A percentile compares a stretch with the other conserved stretches of the same genome.
These are phyloP conservation scores for Bruguiera hainesii DNA, from an alignment of 441 rosid genomes.

Conservation along the genomic window DNA sequence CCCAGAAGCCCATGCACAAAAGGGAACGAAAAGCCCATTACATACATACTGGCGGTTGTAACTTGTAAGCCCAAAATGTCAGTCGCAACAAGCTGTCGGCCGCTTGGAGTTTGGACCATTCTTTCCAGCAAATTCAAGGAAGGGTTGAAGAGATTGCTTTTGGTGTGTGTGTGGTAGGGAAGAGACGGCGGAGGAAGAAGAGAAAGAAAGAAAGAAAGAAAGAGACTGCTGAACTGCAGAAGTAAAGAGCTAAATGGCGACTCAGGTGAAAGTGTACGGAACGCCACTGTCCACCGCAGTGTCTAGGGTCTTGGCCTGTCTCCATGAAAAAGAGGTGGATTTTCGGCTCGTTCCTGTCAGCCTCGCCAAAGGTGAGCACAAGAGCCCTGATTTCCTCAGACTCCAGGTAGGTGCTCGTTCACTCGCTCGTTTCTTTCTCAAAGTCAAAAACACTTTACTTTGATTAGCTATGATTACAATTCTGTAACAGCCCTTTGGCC, in stretches of 20 bases:
- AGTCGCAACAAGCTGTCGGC: no score
- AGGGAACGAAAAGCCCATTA: no score
- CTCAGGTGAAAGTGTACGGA: slow-evolving; percentile 61
- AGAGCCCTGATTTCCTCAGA: slow-evolving; percentile 55
- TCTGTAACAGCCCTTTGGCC: slow-evolving; percentile 58
- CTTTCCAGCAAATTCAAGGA: no score
- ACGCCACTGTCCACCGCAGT: slow-evolving; percentile 62
- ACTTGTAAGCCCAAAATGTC: no score
- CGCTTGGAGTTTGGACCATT: no score
- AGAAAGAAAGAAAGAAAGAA: no score
- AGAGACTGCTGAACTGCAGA: no score
- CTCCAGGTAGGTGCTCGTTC: slow-evolving; percentile 37
- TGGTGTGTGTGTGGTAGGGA: no score
- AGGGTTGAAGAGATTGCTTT: no score
- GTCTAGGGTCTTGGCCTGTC: slow-evolving; percentile 56
- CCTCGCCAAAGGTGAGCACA: slow-evolving; percentile 67
- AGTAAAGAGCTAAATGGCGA: slow-evolving; percentile 28
- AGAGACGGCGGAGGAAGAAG: no score
- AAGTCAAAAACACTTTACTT: background rate
- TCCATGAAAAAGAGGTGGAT: slow-evolving; percentile 55
- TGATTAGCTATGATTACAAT: background rate
- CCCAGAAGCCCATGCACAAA: no score
- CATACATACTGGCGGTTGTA: no score
- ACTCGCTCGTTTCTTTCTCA: background rate
- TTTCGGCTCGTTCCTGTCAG: slow-evolving; percentile 55